phyloP scores from a whole-genome alignment of 306 rosid species.

The apple (Malus domestica) region ASM211411v1 NC_041805.1:11413501-11414000 shows the following conservation, averaged over 20 bases:
- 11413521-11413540: not conserved
- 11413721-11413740: not conserved
- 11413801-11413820: slow-evolving; percentile 92
- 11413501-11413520: not conserved
- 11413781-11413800: slow-evolving; percentile 77
- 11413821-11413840: slow-evolving; percentile 96
- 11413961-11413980: slow-evolving; percentile 92
- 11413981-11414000: slow-evolving; percentile 87
- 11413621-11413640: not conserved
- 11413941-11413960: slow-evolving; percentile 92
- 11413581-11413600: not conserved
- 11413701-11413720: not conserved
- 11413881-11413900: slow-evolving; percentile 86
- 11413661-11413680: slow-evolving; percentile 4
- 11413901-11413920: slow-evolving; percentile 57
- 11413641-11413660: not conserved
- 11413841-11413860: slow-evolving; percentile 92
- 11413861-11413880: slow-evolving; percentile 94
- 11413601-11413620: not conserved
- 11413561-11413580: not conserved
- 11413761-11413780: not conserved
- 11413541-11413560: not conserved
- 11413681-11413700: not conserved
- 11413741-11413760: slow-evolving; percentile 1
- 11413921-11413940: slow-evolving; percentile 57